phyloP scores from a whole-genome alignment of 352 stramenopile species.

The Pythium apleroticum region DNA sequence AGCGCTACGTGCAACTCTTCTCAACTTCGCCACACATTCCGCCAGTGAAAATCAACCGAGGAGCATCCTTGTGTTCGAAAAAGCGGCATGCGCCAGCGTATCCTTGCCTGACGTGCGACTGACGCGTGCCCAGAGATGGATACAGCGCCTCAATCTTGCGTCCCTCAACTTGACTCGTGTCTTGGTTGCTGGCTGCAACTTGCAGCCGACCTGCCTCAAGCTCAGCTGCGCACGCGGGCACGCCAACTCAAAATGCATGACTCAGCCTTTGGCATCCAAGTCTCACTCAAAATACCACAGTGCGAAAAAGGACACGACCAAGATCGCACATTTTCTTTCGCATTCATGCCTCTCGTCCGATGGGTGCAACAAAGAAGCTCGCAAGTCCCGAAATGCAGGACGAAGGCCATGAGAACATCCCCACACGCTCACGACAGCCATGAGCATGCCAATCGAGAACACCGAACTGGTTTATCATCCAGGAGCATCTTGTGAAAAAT shows the following conservation, averaged over 20 bases:
- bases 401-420: not conserved
- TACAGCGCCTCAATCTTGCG: not conserved
- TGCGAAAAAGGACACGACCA: not conserved
- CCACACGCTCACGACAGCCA: too few relatives aligned
- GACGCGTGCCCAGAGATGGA: constrained; percentile 18
- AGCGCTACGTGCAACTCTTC: not conserved
- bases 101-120: constrained; percentile 20
- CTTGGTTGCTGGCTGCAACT: too few relatives aligned
- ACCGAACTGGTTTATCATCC: not conserved
- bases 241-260: not conserved
- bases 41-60: not conserved
- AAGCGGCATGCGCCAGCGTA: constrained; percentile 14
- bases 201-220: not conserved
- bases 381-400: not conserved
- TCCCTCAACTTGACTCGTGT: not conserved
- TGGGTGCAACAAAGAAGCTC: not conserved
- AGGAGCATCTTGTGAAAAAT: not conserved
- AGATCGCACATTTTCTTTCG: not conserved
- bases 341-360: not conserved
- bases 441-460: not conserved
- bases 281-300: not conserved
- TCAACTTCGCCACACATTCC: not conserved
- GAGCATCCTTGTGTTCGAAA: not conserved
- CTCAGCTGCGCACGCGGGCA: not conserved
- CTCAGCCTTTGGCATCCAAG: not conserved